Evolutionary conservation across 306 rosid genomes (phyloP).

Genomic region (Vigna radiata): DNA sequence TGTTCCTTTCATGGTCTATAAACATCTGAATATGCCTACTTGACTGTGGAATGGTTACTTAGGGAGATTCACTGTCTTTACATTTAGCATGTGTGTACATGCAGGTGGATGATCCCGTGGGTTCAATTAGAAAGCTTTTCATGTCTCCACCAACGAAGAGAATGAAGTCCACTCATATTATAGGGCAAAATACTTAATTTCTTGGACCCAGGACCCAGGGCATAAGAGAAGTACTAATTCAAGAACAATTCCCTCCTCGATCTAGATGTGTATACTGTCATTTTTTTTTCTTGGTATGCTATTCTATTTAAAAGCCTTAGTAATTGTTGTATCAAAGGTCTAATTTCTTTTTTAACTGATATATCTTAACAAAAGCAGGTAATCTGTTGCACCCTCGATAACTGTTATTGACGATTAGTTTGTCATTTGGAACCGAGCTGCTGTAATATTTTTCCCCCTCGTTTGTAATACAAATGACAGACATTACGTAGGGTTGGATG

Average conservation of each 20-base stretch:
- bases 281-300: slow-evolving; percentile 23
- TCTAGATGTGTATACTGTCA: slow-evolving; percentile 37
- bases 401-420: slow-evolving; percentile 34
- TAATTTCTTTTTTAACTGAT: slow-evolving; percentile 25
- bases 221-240: slow-evolving; percentile 2
- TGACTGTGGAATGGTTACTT: slow-evolving; percentile 19
- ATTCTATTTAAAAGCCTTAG: slow-evolving; percentile 38
- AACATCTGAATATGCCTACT: slow-evolving; percentile 14
- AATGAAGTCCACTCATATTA: slow-evolving; percentile 54
- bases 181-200: slow-evolving; percentile 43
- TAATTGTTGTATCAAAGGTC: slow-evolving; percentile 45
- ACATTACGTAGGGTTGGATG: slow-evolving; percentile 9
- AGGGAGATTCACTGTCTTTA: slow-evolving; percentile 36
- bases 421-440: slow-evolving; percentile 32
- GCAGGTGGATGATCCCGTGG: slow-evolving; percentile 91
- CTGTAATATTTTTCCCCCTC: slow-evolving; percentile 24
- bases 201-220: background rate
- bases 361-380: slow-evolving; percentile 27
- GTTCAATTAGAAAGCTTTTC: slow-evolving; percentile 79
- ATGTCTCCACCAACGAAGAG: slow-evolving; percentile 73
- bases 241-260: background rate
- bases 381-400: slow-evolving; percentile 30
- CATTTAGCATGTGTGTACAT: slow-evolving; percentile 36
- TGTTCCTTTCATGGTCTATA: background rate
- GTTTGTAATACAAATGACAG: slow-evolving; percentile 23